Conservation (phyloP, 192 early-diverging fungal species). For the Rhizophagus clarus region DNA sequence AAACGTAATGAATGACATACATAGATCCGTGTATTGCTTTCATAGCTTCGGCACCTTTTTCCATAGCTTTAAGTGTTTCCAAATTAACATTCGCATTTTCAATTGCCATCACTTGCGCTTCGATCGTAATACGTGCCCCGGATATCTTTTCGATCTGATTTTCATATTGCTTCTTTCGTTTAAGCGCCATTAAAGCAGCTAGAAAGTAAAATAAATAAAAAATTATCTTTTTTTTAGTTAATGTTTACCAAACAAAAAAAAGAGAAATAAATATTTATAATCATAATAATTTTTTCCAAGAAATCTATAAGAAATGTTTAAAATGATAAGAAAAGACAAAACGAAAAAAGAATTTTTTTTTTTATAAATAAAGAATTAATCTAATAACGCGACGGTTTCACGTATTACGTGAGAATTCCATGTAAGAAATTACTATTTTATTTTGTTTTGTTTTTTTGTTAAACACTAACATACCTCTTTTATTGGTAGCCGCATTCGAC, state of each 20-base stretch:
- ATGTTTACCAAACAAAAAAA: no score
- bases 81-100: constrained; percentile 96
- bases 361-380: no score
- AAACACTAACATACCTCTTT: constrained; percentile 65
- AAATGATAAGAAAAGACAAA: no score
- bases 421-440: no score
- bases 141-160: constrained; percentile 85
- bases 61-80: constrained; percentile 95
- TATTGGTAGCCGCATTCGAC: constrained; percentile 91
- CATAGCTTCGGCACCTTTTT: constrained; percentile 90
- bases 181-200: constrained; percentile 93
- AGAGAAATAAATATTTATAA: not conserved
- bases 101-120: constrained; percentile 93
- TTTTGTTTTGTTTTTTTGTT: no score
- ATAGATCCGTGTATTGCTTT: constrained; percentile 87
- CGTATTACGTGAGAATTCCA: not conserved
- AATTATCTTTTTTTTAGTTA: not conserved
- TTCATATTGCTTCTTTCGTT: constrained; percentile 88
- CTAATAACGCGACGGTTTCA: not conserved
- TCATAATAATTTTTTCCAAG: not conserved
- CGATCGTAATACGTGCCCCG: constrained; percentile 88
- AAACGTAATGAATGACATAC: constrained; percentile 47
- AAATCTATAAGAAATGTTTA: no score
- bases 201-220: constrained; percentile 24
- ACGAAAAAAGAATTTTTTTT: no score